Base-by-base conservation (phyloP, 768 basidiomycete species). In the Leccinum disarticulatum region DNA sequence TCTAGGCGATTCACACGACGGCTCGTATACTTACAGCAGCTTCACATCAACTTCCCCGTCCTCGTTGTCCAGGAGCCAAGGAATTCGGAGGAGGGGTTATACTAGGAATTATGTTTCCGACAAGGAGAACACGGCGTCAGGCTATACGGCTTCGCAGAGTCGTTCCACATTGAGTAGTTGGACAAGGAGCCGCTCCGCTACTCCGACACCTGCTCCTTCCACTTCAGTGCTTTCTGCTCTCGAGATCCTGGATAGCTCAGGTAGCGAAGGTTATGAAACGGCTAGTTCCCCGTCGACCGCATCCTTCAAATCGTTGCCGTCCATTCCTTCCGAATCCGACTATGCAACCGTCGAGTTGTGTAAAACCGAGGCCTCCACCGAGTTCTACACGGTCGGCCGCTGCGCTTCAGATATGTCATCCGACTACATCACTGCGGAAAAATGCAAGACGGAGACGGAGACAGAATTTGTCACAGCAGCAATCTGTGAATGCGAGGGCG, bases 281-380 rank as follows among this genome's bases (percentile, higher is more conserved):
- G 76, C 77, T 4, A 60, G 63, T 27, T 73, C 81, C 4, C 79
- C 81, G 1, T 81, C 82, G 8, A 76, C 73, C 11, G 74, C 78
- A 6, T 86, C 85, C 0, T 85, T 82, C 70, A 77, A 76, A 57
- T 86, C 85, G 6, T 71, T 86, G 57, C 84, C 85, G 1, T 82
- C 81, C 4, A 86, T 86, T 61, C 85, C 85, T 13, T 85, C 83
- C 1, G 78, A 81, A 54, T 80, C 77, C 0, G 79, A 79, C 51
- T 82, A 73, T 55, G 66, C 63, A 38, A 80, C 81, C 1, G 77
- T 73, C n/a, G 76, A 77, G 36, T 62, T 71, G 33, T 82, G 81
- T 61, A 76, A 64, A 68, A 77, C 79, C 6, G 77, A 80, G 31
- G 69, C 68, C 3, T 67, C 77, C 28, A 77, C 79, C 3, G 77